phyloP scores from a whole-genome alignment of 768 basidiomycete genomes.

The Rossbeevera mucosa region DNA sequence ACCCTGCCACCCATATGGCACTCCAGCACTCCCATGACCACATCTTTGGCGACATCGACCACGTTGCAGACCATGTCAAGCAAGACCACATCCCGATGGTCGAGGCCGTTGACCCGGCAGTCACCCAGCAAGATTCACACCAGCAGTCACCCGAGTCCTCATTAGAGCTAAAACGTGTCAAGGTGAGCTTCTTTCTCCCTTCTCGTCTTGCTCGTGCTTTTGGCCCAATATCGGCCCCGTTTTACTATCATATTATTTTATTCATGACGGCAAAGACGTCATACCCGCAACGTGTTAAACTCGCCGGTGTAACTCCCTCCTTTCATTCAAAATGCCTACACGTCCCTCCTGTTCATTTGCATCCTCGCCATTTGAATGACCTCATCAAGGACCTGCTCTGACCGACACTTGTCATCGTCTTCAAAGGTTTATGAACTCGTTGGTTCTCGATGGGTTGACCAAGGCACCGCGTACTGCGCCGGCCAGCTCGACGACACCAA shows the following conservation, averaged over 20 bases:
- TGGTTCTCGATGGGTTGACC: slow-evolving; percentile 88
- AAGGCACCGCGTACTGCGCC: slow-evolving; percentile 95
- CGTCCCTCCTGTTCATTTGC: slow-evolving; percentile 19
- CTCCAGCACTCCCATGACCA: slow-evolving; percentile 30
- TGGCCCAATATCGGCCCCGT: slow-evolving; percentile 13
- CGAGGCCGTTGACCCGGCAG: slow-evolving; percentile 36
- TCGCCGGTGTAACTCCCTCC: slow-evolving; percentile 7
- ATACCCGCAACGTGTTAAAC: slow-evolving; percentile 25
- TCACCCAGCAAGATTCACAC: slow-evolving; percentile 49
- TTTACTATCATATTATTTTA: slow-evolving; percentile 22
- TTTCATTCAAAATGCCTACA: slow-evolving; percentile 16
- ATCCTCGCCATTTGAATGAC: slow-evolving; percentile 25
- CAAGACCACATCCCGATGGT: slow-evolving; percentile 31
- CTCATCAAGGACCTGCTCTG: slow-evolving; percentile 29
- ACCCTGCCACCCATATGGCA: slow-evolving; percentile 25
- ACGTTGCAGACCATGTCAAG: slow-evolving; percentile 32
- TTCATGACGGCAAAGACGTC: slow-evolving; percentile 17
- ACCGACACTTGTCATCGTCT: slow-evolving; percentile 25
- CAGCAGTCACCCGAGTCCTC: slow-evolving; percentile 62
- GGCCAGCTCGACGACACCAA: slow-evolving; percentile 77
- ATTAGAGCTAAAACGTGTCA: slow-evolving; percentile 82
- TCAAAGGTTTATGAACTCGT: slow-evolving; percentile 90
- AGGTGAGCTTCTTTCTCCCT: slow-evolving; percentile 44
- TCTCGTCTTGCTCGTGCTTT: slow-evolving; percentile 14
- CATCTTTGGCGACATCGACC: slow-evolving; percentile 31